phyloP scores from a whole-genome alignment of 176 grass and related monocot species.

The Aegilops sharonensis region DNA sequence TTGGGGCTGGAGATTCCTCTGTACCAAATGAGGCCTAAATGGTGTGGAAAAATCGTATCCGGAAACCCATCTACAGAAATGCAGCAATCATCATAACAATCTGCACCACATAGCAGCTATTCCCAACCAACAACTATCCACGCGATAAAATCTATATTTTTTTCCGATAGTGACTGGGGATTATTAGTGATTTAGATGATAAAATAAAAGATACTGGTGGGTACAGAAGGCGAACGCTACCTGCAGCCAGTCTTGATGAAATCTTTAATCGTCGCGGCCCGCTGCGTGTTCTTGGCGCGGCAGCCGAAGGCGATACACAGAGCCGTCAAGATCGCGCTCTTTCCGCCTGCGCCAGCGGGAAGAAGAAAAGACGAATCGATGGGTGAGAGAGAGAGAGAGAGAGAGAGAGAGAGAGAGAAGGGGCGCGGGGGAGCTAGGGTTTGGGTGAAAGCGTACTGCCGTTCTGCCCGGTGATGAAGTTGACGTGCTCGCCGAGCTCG shows the following conservation, averaged over 20 bases:
- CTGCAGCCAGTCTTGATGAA: conserved; percentile 96
- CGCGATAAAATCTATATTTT: background rate
- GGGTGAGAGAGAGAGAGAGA: background rate
- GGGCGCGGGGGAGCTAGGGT: conserved; percentile 15
- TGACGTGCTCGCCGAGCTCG: conserved; percentile 61
- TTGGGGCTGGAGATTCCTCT: too few species aligned
- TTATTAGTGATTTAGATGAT: background rate
- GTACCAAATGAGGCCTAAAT: background rate
- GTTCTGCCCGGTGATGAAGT: conserved; percentile 96
- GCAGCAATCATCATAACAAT: background rate
- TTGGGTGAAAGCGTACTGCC: conserved; percentile 54
- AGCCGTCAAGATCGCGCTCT: conserved; percentile 89
- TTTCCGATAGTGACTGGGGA: background rate
- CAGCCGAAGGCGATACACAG: conserved; percentile 87
- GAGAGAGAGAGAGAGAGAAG: background rate
- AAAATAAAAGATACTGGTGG: background rate
- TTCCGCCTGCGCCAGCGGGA: conserved; percentile 47
- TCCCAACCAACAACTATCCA: background rate
- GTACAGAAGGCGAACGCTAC: conserved; percentile 24
- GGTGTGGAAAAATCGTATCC: background rate
- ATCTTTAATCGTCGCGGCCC: conserved; percentile 70
- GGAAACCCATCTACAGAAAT: background rate
- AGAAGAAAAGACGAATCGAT: background rate
- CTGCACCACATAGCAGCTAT: background rate
- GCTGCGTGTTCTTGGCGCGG: conserved; percentile 84